Evolutionary conservation across 129 eudicot genomes (phyloP).

Genomic region (Deinandra increscens): DNA sequence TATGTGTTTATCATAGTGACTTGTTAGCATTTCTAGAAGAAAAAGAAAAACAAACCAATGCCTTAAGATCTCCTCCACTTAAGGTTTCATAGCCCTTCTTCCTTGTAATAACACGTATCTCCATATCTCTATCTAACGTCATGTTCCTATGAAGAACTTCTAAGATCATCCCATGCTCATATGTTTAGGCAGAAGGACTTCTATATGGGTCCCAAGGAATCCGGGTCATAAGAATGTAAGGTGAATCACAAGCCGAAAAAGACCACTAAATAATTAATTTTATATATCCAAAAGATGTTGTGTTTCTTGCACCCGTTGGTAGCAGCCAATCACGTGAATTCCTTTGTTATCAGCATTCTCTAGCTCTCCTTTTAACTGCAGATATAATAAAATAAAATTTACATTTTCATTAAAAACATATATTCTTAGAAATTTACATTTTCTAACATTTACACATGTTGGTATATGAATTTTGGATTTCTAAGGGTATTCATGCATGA

Average conservation of each 20-base stretch:
- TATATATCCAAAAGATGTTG: background rate
- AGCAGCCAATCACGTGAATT: conserved; percentile 85
- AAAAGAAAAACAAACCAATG: conserved; percentile 44
- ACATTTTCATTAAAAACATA: too few species aligned
- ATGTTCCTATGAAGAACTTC: conserved; percentile 65
- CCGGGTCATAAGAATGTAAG: conserved; percentile 66
- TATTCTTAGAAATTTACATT: background rate
- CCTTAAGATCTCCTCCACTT: conserved; percentile 88
- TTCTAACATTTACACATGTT: background rate
- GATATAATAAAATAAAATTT: background rate
- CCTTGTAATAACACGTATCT: conserved; percentile 57
- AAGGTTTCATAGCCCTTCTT: conserved; percentile 53
- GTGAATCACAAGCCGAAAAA: conserved; percentile 52
- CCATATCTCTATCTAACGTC: conserved; percentile 59
- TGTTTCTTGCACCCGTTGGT: conserved; percentile 62
- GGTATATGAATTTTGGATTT: background rate
- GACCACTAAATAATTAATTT: background rate
- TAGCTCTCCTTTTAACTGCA: conserved; percentile 77
- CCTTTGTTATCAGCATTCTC: conserved; percentile 82
- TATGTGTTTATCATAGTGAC: background rate
- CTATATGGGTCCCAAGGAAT: too few species aligned
- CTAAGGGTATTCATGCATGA: background rate
- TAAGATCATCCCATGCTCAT: conserved; percentile 79
- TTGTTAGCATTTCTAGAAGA: background rate
- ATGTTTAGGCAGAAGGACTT: conserved; percentile 58